These are phyloP conservation scores for Solanum virginianum DNA, from an alignment of 257 asterid genomes.

Conservation along the genomic window DNA sequence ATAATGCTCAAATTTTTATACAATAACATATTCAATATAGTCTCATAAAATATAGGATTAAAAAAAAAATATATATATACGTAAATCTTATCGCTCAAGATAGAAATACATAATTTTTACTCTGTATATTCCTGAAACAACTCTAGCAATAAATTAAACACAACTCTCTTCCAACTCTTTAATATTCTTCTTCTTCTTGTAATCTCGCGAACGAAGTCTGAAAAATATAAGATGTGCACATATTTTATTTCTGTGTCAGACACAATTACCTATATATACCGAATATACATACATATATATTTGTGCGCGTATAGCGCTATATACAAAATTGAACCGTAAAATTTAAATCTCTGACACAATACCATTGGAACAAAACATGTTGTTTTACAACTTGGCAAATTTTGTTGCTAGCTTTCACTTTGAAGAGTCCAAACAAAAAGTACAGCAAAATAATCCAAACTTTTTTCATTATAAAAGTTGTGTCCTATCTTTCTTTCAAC, in stretches of 20 bases:
- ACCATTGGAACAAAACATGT: background rate
- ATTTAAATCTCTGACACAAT: background rate
- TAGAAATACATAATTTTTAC: background rate
- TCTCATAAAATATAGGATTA: no score
- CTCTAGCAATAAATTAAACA: no score
- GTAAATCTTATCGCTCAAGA: background rate
- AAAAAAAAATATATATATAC: no score
- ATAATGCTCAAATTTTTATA: background rate
- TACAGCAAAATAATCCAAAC: background rate
- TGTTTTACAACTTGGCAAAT: background rate
- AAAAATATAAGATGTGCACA: no score
- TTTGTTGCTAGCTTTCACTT: background rate
- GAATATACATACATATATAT: no score
- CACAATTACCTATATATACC: no score
- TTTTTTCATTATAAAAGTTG: background rate
- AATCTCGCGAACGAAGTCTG: no score
- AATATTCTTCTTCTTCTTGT: no score
- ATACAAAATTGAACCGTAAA: background rate
- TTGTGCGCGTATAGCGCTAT: rapidly evolving
- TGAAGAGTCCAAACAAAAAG: background rate
- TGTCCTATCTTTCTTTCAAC: background rate
- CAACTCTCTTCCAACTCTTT: no score
- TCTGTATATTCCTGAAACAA: background rate
- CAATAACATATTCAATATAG: background rate
- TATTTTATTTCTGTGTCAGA: no score